A percentile compares a stretch with the other conserved stretches of the same genome.
Evolutionary conservation across 192 early-diverging fungal genomes (phyloP).

Genomic region (Mortierella claussenii): DNA sequence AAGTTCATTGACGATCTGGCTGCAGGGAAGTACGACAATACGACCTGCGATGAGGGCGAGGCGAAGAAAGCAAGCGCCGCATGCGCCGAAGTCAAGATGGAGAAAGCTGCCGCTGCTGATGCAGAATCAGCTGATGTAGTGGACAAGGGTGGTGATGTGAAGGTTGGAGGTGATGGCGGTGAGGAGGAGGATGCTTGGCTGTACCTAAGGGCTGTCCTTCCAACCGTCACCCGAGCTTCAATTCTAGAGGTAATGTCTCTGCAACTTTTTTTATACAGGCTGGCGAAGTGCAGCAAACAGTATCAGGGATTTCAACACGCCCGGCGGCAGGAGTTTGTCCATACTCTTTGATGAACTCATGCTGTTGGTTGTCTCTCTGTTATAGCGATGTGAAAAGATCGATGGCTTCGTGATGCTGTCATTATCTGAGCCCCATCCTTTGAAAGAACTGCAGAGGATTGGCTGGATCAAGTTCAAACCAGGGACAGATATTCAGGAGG

Average conservation of each 20-base stretch:
- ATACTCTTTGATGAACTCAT: too few species aligned
- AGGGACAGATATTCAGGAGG: constrained; percentile 83
- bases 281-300: too few species aligned
- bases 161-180: constrained; percentile 1
- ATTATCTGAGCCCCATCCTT: constrained; percentile 85
- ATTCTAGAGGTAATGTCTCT: constrained; percentile 35
- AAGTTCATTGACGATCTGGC: constrained; percentile 75
- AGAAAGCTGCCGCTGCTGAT: constrained; percentile 21
- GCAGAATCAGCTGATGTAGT: constrained; percentile 9
- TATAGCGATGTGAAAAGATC: constrained; percentile 72
- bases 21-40: constrained; percentile 74
- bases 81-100: constrained; percentile 12
- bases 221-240: constrained; percentile 28
- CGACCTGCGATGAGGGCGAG: constrained; percentile 49
- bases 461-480: constrained; percentile 93
- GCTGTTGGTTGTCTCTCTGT: too few species aligned
- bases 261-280: neutral
- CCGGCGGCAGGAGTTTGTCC: too few species aligned
- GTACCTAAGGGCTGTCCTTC: constrained; percentile 37
- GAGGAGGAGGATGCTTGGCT: constrained; percentile 13
- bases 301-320: too few species aligned
- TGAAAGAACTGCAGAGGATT: constrained; percentile 86
- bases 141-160: constrained; percentile 30
- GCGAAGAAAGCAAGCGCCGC: constrained; percentile 30
- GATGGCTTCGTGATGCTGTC: constrained; percentile 87